Base-by-base conservation (phyloP, 495 filamentous ascomycete genomes). In the Penicillium atrosanguineum region DNA sequence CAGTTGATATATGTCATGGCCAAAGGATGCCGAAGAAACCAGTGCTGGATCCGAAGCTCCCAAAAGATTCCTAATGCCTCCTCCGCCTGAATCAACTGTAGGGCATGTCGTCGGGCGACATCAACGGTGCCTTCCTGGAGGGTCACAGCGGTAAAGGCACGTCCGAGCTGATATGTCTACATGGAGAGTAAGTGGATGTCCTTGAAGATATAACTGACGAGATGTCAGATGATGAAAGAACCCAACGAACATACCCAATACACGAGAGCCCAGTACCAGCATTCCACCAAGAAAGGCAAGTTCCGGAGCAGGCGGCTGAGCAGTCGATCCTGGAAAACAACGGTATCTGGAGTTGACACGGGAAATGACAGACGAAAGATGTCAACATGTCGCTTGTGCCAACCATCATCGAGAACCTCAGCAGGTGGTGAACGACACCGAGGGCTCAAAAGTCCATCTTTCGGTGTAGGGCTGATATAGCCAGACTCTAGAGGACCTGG, bases 201-300 rank as follows among this genome's bases (percentile, higher is more conserved):
- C 16, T 6, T 34, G 18, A 14, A 15, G 9, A 42, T 7, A 11
- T 1, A 7, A 16, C 25, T 9, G 2, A 21, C 19, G 36, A 36
- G 12, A 16, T 21, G 9, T 15, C 18, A 14, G 39, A 7, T 4
- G 15, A 44, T 44, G 20, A n/a, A 18, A 23, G 31, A 0, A 1
- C 16, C 7, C 16, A 46, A 52, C 7, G 16, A 44, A 52, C 67
- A 50, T 70, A 84, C 82, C 79, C 80, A 85, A 60, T 85, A 86
- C 40, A 84, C 79, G 64, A 86, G 64, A 6, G 83, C 83, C 89
- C 89, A 92, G 59, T 93, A 92, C 77, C 86, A 91, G 60, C 85
- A 86, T 67, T 93, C 89, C 20, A 86, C 81, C 25, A 92, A 64
- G 59, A 93, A 93, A 11, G 89, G 89, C 47, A 88, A 81, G 55